Conservation (phyloP, 176 grass and related monocot genomes). For the Canna indica region DNA sequence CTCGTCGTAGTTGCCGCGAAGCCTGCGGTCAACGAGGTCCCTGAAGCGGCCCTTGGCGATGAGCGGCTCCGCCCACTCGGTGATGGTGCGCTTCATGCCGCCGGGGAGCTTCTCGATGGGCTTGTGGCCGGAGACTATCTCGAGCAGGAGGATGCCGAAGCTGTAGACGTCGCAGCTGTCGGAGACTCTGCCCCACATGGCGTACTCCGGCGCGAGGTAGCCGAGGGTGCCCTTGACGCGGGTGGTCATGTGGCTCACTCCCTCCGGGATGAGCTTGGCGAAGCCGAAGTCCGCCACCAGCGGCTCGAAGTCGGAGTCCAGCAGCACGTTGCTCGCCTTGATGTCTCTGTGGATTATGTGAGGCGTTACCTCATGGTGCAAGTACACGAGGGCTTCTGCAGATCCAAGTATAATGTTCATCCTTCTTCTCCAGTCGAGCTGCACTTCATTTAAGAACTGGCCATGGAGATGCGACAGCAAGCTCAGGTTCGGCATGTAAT, state of each 20-base stretch:
- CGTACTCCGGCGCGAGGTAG: conserved; percentile 24
- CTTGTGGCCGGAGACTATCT: conserved; percentile 19
- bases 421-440: conserved; percentile 33
- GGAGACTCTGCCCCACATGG: conserved; percentile 24
- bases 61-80: conserved; percentile 23
- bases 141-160: conserved; percentile 28
- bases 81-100: conserved; percentile 18
- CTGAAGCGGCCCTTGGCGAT: conserved; percentile 6
- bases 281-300: conserved; percentile 26
- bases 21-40: conserved; percentile 5
- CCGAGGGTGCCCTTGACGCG: conserved; percentile 20
- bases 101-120: conserved; percentile 27
- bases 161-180: conserved; percentile 22
- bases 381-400: conserved; percentile 38
- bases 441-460: conserved; percentile 32
- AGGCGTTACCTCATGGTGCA: conserved; percentile 20
- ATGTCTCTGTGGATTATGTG: conserved; percentile 32
- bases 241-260: conserved; percentile 24
- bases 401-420: conserved; percentile 34
- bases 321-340: conserved; percentile 31
- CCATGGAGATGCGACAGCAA: conserved; percentile 60
- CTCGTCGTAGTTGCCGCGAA: neutral
- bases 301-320: conserved; percentile 17
- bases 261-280: conserved; percentile 25
- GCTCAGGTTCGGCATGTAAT: conserved; percentile 76